Evolutionary conservation across 1,284 basidiomycete species (phyloP).

Genomic region (Mycena sp.): DNA sequence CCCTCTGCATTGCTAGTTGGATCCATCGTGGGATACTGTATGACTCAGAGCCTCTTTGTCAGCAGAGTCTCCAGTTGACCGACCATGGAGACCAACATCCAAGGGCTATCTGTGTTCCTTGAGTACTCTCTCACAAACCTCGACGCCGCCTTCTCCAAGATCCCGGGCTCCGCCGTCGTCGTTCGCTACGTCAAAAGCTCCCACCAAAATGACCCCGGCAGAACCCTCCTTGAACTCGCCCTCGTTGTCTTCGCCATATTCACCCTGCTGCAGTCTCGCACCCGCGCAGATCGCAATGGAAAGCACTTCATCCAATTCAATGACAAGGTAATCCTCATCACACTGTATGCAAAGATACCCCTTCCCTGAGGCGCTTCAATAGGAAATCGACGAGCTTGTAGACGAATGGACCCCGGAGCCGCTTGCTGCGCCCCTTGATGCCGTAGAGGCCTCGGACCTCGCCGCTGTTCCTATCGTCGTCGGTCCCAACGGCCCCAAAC

Average conservation of each 20-base stretch:
- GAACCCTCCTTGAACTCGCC: conserved; percentile 91
- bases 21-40: too few species aligned
- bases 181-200: conserved; percentile 92
- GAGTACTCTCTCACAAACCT: neutral
- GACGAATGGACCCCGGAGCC: conserved; percentile 95
- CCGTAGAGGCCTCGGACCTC: conserved; percentile 75
- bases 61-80: too few species aligned
- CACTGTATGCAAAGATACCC: neutral
- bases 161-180: conserved; percentile 92
- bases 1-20: too few species aligned
- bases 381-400: conserved; percentile 98
- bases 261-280: conserved; percentile 90
- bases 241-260: conserved; percentile 90
- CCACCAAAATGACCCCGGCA: conserved; percentile 90
- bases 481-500: conserved; percentile 86
- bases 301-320: conserved; percentile 93
- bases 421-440: conserved; percentile 71
- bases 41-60: too few species aligned
- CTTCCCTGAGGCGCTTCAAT: conserved; percentile 8
- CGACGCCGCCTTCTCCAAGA: conserved; percentile 25
- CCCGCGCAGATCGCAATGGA: conserved; percentile 85
- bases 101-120: neutral
- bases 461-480: conserved; percentile 81
- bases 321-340: conserved; percentile 74
- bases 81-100: conserved; percentile 3